A percentile compares a stretch with the other conserved stretches of the same genome.
Conservation (phyloP, 2,329 filamentous ascomycete species). For the Myriosclerotinia scirpicola region DNA sequence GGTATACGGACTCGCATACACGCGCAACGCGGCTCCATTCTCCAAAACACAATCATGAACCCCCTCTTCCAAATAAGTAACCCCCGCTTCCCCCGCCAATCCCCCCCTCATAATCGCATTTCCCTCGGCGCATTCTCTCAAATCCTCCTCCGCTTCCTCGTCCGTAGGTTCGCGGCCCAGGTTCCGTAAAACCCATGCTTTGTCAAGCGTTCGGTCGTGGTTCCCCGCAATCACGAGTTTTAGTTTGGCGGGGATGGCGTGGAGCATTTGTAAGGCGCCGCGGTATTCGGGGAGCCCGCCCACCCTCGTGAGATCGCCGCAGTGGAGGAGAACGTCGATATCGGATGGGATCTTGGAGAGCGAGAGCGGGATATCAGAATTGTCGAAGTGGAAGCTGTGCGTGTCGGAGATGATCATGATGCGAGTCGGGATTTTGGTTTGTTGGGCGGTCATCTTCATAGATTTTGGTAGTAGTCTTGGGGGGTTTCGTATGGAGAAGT, state of each 20-base stretch:
- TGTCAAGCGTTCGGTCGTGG: slow-evolving; percentile 58
- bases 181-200: slow-evolving; percentile 39
- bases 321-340: slow-evolving; percentile 43
- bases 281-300: slow-evolving; percentile 36
- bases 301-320: slow-evolving; percentile 43
- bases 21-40: slow-evolving; percentile 37
- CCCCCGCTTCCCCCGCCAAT: slow-evolving; percentile 33
- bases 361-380: slow-evolving; percentile 29
- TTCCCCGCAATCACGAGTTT: slow-evolving; percentile 64
- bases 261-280: slow-evolving; percentile 31
- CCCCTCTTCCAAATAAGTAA: slow-evolving; percentile 41
- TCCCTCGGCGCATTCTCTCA: slow-evolving; percentile 26
- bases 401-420: slow-evolving; percentile 39
- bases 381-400: slow-evolving; percentile 35
- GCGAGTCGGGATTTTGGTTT: slow-evolving; percentile 29
- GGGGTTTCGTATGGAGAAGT: neutral
- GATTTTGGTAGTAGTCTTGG: neutral
- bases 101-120: slow-evolving; percentile 33
- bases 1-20: slow-evolving; percentile 42
- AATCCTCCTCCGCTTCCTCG: neutral
- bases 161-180: neutral
- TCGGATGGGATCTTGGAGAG: slow-evolving; percentile 35
- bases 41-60: slow-evolving; percentile 37
- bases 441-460: slow-evolving; percentile 10
- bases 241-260: slow-evolving; percentile 49